A percentile compares a stretch with the other conserved stretches of the same genome.
These are phyloP conservation scores for Trichaptum fuscoviolaceum DNA, from an alignment of 768 basidiomycete species.

Conservation along the genomic window DNA sequence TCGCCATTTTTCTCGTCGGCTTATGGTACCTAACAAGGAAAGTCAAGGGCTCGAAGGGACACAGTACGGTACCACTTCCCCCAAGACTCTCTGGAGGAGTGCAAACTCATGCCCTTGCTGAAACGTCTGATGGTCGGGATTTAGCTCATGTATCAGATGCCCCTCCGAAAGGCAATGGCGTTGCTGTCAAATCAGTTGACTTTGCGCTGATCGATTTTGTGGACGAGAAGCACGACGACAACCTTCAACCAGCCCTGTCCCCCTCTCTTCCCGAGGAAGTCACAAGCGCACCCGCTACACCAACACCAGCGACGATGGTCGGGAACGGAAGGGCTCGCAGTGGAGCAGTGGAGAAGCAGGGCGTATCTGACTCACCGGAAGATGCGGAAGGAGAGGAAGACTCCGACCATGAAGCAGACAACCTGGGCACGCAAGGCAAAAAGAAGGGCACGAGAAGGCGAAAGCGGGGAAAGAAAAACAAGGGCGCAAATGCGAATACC, in stretches of 20 bases:
- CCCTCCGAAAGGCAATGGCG: neutral
- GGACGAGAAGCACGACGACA: neutral
- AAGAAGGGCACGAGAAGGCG: constrained; percentile 16
- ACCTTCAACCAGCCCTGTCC: constrained; percentile 2
- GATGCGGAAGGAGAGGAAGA: constrained; percentile 40
- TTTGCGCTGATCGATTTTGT: neutral
- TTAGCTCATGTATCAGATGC: neutral
- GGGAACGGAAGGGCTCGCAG: constrained; percentile 19
- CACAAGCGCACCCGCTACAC: neutral
- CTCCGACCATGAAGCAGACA: constrained; percentile 50
- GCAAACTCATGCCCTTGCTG: neutral
- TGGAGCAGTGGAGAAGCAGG: neutral
- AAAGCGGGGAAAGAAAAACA: constrained; percentile 38
- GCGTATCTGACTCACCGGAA: constrained; percentile 10
- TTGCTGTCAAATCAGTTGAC: neutral
- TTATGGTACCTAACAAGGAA: neutral
- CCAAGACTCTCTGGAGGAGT: neutral
- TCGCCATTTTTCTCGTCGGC: constrained; percentile 1
- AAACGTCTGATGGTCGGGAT: neutral
- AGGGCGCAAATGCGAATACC: constrained; percentile 33
- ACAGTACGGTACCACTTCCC: neutral
- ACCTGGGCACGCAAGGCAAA: constrained; percentile 39
- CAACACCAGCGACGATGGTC: constrained; percentile 14
- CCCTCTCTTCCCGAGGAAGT: neutral
- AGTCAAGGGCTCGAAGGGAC: neutral